Evolutionary conservation across 139 green algal genomes (phyloP), one percentile per base, ranked within the genome.

Genomic region (Coelastrella sp.): DNA sequence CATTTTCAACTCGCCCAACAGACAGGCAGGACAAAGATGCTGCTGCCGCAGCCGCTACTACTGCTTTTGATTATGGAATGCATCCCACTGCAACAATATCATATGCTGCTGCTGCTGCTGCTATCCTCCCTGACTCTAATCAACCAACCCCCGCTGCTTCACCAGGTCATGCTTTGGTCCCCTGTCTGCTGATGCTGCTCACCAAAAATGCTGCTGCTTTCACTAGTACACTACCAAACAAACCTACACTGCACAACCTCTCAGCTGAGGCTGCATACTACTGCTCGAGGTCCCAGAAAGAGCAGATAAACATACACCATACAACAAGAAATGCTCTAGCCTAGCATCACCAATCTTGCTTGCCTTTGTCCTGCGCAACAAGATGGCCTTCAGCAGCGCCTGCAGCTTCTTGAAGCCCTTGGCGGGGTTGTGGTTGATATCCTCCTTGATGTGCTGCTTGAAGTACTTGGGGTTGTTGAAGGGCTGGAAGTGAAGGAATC

Each of bases 351-450:
- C 73, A 17, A 97, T 90, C 23, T 60, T 90, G 41, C 81, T 92
- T n/a, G 63, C 35, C 91, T 98, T 98, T 38, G 92, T 98, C 80
- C 95, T 92, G 5, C 95, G 90, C 89, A 98, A 89, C 73, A 98
- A 79, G 32, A 98, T 85, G 19, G 87, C 73, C 87, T 93, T 86
- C 74, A 96, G 89, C 30, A 91, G 67, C 4, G 86, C 83, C 66
- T 93, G 87, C 37, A 96, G 89, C 94, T 3, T 81, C 48, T 72
- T 79, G 43, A 66, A 63, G 0, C 81, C 87, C 23, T 76, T 72
- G 23, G 75, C 21, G 34, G 83, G 74, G 48, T 83, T 79, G 62
- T 71, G 74, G 17, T 78, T 35, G 43, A 93, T 86, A 34, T 88
- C 88, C 7, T 92, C 90, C 83, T 93, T 94, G 84, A 96, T 90